A percentile compares a stretch with the other conserved stretches of the same genome.
Conservation (phyloP, 1,284 basidiomycete species). For the Sanguinoderma infundibulare region DNA sequence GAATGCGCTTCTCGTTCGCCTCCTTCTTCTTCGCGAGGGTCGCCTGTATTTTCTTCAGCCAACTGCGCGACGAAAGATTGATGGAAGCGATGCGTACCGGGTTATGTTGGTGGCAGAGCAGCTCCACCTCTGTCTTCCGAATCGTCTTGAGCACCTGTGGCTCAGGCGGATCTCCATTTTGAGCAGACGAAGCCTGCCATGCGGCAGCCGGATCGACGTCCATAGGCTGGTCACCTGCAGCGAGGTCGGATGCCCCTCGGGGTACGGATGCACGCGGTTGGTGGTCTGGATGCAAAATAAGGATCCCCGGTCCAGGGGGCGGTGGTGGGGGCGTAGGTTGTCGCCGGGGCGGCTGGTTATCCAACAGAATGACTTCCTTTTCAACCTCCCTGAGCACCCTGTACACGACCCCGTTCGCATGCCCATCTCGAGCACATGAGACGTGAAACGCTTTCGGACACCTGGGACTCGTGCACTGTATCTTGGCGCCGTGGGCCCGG, state of each 20-base stretch:
- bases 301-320: conserved; percentile 10
- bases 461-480: conserved; percentile 94
- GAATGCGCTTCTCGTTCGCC: conserved; percentile 1
- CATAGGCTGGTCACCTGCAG: conserved; percentile 14
- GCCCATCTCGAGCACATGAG: conserved; percentile 78
- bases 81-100: conserved; percentile 57
- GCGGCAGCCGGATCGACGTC: conserved; percentile 13
- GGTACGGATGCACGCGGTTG: neutral
- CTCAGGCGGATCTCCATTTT: conserved; percentile 30
- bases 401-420: conserved; percentile 60
- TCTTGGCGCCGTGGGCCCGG: conserved; percentile 85
- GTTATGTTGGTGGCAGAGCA: conserved; percentile 83
- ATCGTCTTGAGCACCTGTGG: conserved; percentile 63
- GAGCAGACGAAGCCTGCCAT: conserved; percentile 2
- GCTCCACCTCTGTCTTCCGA: conserved; percentile 72
- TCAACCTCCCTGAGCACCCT: conserved; percentile 69
- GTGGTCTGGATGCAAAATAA: conserved; percentile 2
- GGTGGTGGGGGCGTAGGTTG: conserved; percentile 1
- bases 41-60: conserved; percentile 45
- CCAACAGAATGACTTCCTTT: conserved; percentile 73
- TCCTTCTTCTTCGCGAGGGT: conserved; percentile 72
- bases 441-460: conserved; percentile 95
- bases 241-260: neutral
- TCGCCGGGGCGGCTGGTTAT: conserved; percentile 31
- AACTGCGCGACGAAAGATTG: neutral